Base-by-base conservation (phyloP, 108 stramenopile genomes). In the Nitzschia inconspicua region DNA sequence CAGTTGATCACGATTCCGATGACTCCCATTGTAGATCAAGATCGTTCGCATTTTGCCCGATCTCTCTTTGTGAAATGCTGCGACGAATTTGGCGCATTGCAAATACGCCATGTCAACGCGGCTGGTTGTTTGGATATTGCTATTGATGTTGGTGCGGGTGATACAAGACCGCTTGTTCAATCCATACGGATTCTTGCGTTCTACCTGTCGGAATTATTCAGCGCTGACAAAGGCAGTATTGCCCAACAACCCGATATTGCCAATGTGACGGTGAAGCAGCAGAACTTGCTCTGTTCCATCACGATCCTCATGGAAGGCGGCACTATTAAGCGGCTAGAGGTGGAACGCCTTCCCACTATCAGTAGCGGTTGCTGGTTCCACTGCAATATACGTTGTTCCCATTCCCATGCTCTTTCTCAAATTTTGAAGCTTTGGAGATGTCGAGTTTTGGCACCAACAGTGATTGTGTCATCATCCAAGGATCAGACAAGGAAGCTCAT, bases 371-470 rank as follows among this genome's bases (percentile, higher is more conserved):
- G 69, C 41, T 46, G 74, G 44, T 76, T 62, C 48, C 63, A 76
- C 9, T 26, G 46, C 0, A 48, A 22, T 11, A 58, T 56, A 9
- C 35, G 22, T 14, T n/a, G n/a, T n/a, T 8, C 24, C 30, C 20
- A 19, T n/a, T 2, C 10, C 9, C 23, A 18, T 31, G 30, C 40
- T 2, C 64, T 81, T 9, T 64, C 59, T 32, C 68, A 72, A 30
- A 72, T 81, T 46, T 48, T 85, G 14, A 78, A 85, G 27, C 81
- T 73, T 48, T 85, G 76, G 75, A 52, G 76, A 35, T 51, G 68
- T 20, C 63, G 51, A 23, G 70, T 68, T 13, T 65, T 86, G 49
- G 68, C 81, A 23, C 85, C 85, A 16, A 68, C 78, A 1, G 81
- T 86, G 13, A 64, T 86, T 53, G 53, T 86, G 3, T 76, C 75